These are phyloP conservation scores for Saccharomyces pastorianus DNA, from an alignment of 1,139 yeast species.

Conservation along the genomic window DNA sequence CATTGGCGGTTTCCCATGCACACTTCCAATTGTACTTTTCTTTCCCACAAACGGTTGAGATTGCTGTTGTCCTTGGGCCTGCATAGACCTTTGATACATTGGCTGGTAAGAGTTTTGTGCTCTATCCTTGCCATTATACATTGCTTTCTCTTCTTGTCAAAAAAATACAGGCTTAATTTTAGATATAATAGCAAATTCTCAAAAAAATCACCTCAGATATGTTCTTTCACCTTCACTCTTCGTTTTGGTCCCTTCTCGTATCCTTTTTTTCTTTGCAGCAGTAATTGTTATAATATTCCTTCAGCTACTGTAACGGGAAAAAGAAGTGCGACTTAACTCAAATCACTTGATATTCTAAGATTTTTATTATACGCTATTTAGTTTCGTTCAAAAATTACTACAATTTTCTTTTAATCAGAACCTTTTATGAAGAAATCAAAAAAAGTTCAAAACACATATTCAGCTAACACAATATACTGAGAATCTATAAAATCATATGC, in stretches of 20 bases:
- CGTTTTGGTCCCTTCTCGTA: neutral
- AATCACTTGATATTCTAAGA: neutral
- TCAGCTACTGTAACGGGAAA: neutral
- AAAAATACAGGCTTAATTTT: neutral
- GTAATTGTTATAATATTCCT: neutral
- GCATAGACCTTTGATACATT: constrained; percentile 8
- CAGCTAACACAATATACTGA: neutral
- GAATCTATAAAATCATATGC: constrained; percentile 1
- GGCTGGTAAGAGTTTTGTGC: constrained; percentile 10
- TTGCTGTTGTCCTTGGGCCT: constrained; percentile 7
- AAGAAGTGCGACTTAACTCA: neutral
- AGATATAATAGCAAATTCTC: too few relatives aligned
- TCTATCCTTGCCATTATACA: constrained; percentile 13
- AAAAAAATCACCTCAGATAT: neutral
- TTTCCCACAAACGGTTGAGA: constrained; percentile 5
- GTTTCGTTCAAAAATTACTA: neutral
- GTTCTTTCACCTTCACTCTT: neutral
- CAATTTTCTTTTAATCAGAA: neutral
- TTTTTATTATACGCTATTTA: neutral
- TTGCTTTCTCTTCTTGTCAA: constrained; percentile 1
- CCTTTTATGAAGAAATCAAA: neutral
- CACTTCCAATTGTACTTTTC: constrained; percentile 8
- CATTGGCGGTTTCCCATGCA: constrained; percentile 33
- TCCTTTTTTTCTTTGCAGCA: neutral
- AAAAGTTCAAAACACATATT: neutral